Evolutionary conservation across 805 yeast species (phyloP), one percentile per base, ranked within the genome.

Genomic region (Metschnikowia reukaufii): DNA sequence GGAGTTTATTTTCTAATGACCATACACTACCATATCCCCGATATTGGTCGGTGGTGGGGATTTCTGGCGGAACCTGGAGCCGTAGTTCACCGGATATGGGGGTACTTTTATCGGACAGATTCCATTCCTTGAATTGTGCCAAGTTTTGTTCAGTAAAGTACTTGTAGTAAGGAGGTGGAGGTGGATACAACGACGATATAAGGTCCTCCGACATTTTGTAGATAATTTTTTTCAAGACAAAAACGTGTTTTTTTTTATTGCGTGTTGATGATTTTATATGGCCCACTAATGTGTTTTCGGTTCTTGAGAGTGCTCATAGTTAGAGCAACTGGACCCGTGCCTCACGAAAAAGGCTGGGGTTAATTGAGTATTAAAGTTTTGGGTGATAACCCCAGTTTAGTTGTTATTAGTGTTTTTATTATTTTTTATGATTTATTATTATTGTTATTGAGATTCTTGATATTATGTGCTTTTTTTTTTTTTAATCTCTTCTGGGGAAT

Each of bases 1-100:
- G 94, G 36, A 89, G 76, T 56, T 79, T 81, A 61, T 92, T 96
- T 50, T 78, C 76, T 56, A 80, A 77, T 52, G 86, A 84, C 99
- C 99, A 92, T 15, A 88, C 70, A 54, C 85, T 86, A 5, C 99
- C 99, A 66, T 90, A 94, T 0, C 92, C 87, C 38, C 96, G 69
- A 62, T 92, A 92, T 25, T 81, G 79, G 7, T 77, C 76, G 4
- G 79, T 77, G n/a, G 65, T 60, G 1, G 94, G 94, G 39, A 74
- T 74, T 13, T 61, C 55, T 0, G 95, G 95, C 0, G 92, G 92
- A 12, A 78, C 64, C 17, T 85, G 66, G 52, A 81, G 83, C 57
- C 77, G 73, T 32, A 86, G 62, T 36, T 79, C 79, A 13, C 76
- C 77, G 5, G 70, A 23, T 4, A 13, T 20, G 13, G 31, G 27